Base-by-base conservation (phyloP, 768 basidiomycete genomes). In the Kwoniella sp. region DNA sequence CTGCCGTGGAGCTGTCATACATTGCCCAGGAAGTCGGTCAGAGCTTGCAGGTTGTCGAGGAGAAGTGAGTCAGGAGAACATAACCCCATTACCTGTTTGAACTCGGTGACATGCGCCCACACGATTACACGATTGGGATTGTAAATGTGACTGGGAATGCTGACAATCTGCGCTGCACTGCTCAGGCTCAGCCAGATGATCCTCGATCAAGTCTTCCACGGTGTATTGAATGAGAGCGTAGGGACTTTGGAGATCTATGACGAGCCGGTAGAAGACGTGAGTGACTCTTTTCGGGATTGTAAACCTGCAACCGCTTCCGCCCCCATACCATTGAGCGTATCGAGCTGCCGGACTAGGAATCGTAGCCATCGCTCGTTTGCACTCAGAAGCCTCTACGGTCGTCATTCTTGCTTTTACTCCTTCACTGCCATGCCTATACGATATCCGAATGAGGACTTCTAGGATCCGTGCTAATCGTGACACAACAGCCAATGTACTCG, bases 161-260 rank as follows among this genome's bases (percentile, higher is more conserved):
- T n/a, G n/a, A n/a, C n/a, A n/a, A n/a, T n/a, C n/a, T n/a, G n/a
- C n/a, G n/a, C n/a, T n/a, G n/a, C n/a, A n/a, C n/a, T 17, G 45
- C 23, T 31, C 71, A 95, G 94, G 78, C 82, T 98, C 28, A 93
- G 91, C 30, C 95, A 99, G 79, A 98, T 99, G 95, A 99, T 98
- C 67, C 83, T 97, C 38, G 95, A 97, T 82, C 94, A 94, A 72
- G 87, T 94, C 1, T 86, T 98, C 68, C 86, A 92, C 67, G 95
- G 95, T 4, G 93, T 99, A 0, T 85, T 99, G n/a, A 95, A 98
- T 79, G 95, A 98, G 79, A 93, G 92, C 28, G 86, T 91, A 2
- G 93, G 93, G 0, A 93, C 93, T 74, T 82, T 97, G 55, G 83
- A 96, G 56, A 87, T 98, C n/a, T 97, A 90, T 67, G 91, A 96